A percentile compares a stretch with the other conserved stretches of the same genome.
These are phyloP conservation scores for Meredithiella fracta DNA, from an alignment of 2,329 filamentous ascomycete genomes.

Conservation along the genomic window DNA sequence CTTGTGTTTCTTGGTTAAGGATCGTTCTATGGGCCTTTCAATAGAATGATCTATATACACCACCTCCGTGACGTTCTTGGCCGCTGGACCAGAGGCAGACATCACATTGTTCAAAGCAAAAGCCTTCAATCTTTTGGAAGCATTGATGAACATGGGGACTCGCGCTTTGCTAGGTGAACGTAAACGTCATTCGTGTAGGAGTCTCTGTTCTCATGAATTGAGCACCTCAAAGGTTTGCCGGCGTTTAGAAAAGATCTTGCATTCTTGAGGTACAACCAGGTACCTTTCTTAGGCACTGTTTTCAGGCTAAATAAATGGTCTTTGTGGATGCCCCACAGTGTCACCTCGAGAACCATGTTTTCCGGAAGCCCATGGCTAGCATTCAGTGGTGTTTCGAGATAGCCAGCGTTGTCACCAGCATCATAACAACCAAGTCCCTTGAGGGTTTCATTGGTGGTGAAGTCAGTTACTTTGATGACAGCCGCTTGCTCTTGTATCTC, in stretches of 20 bases:
- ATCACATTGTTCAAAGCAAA: no score
- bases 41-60: no score
- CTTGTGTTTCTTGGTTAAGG: no score
- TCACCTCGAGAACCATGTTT: conserved; percentile 20
- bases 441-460: conserved; percentile 45
- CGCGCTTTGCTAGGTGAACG: neutral
- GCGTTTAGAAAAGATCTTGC: neutral
- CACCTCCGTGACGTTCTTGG: no score
- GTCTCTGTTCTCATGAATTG: neutral
- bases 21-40: no score
- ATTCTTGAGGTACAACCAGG: conserved; percentile 8
- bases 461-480: conserved; percentile 66
- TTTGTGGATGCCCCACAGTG: conserved; percentile 11
- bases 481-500: conserved; percentile 29
- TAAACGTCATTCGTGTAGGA: neutral
- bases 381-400: neutral
- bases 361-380: conserved; percentile 13
- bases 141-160: neutral
- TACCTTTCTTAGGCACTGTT: neutral
- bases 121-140: no score
- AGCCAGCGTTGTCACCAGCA: conserved; percentile 17
- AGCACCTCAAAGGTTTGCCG: neutral
- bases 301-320: neutral
- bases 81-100: no score
- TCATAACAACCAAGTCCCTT: neutral